Percentiles rank a stretch among this genome's conserved stretches.
Evolutionary conservation across 495 filamentous ascomycete species (phyloP).

Genomic region (Hypoxylon lienhwacheense): DNA sequence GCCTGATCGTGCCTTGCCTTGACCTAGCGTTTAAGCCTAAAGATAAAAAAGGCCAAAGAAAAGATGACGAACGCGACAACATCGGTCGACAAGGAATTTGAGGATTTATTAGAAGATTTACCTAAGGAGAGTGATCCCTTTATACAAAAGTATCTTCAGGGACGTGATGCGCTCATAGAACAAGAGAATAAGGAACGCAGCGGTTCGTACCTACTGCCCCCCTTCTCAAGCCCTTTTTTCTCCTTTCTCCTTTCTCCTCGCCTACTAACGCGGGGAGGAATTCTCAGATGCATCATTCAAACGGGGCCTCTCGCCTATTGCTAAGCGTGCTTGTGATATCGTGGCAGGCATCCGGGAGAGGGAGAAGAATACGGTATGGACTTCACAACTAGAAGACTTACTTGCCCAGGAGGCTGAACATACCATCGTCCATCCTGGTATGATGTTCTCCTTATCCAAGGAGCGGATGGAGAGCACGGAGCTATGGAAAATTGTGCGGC

Average conservation of each 20-base stretch:
- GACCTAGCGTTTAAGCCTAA: not conserved
- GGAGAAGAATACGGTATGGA: conserved; percentile 75
- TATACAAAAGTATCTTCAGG: conserved; percentile 74
- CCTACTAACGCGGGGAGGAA: conserved; percentile 10
- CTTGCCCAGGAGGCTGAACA: conserved; percentile 56
- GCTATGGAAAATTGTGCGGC: conserved; percentile 80
- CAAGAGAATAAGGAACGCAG: conserved; percentile 82
- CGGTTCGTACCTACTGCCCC: conserved; percentile 53
- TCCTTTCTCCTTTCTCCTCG: not conserved
- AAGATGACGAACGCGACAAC: conserved; percentile 13
- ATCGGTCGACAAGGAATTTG: conserved; percentile 59
- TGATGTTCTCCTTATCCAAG: conserved; percentile 85
- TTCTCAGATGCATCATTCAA: conserved; percentile 63
- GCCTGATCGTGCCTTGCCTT: no score
- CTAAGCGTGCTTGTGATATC: conserved; percentile 73
- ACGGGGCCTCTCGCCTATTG: conserved; percentile 70
- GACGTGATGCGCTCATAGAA: conserved; percentile 73
- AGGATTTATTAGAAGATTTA: conserved; percentile 52
- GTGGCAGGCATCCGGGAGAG: conserved; percentile 74
- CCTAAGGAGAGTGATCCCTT: conserved; percentile 66
- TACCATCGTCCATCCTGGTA: conserved; percentile 71
- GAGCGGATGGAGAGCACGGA: conserved; percentile 76
- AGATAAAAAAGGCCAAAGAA: not conserved
- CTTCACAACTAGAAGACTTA: conserved; percentile 65
- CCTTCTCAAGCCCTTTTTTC: not conserved